Evolutionary conservation across 2,329 filamentous ascomycete genomes (phyloP).

Genomic region (Phialophora tarda): DNA sequence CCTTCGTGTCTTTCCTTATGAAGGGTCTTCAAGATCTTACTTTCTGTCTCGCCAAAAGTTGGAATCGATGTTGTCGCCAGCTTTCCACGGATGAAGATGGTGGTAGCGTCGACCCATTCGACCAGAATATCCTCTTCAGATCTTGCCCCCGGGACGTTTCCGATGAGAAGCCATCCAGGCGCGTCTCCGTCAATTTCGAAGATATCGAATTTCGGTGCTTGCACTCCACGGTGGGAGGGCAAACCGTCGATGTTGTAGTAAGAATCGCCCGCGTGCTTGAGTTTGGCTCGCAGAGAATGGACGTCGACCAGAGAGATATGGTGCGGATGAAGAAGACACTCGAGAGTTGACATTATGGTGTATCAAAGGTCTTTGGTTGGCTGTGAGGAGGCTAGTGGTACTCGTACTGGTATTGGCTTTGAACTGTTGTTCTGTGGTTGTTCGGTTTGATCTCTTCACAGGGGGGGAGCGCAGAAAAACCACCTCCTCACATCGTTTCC

Average conservation of each 20-base stretch:
- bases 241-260: conserved; percentile 28
- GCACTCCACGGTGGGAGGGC: conserved; percentile 24
- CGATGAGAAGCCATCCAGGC: conserved; percentile 21
- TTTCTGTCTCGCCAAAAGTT: conserved; percentile 10
- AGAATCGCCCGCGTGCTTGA: conserved; percentile 21
- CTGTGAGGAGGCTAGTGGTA: background rate
- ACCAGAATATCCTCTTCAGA: conserved; percentile 14
- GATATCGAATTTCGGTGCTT: conserved; percentile 26
- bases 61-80: background rate
- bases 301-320: conserved; percentile 29
- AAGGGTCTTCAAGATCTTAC: conserved; percentile 21
- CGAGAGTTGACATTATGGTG: conserved; percentile 16
- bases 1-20: conserved; percentile 28
- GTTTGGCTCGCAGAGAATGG: conserved; percentile 25
- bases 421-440: background rate
- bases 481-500: background rate
- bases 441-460: background rate
- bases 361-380: background rate
- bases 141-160: conserved; percentile 17
- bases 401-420: background rate
- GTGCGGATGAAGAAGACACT: conserved; percentile 19
- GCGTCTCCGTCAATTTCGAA: conserved; percentile 14
- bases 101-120: conserved; percentile 20
- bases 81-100: conserved; percentile 25
- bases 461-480: background rate